phyloP scores from a whole-genome alignment of 129 eudicot species.

The Kitagawia praeruptora region DNA sequence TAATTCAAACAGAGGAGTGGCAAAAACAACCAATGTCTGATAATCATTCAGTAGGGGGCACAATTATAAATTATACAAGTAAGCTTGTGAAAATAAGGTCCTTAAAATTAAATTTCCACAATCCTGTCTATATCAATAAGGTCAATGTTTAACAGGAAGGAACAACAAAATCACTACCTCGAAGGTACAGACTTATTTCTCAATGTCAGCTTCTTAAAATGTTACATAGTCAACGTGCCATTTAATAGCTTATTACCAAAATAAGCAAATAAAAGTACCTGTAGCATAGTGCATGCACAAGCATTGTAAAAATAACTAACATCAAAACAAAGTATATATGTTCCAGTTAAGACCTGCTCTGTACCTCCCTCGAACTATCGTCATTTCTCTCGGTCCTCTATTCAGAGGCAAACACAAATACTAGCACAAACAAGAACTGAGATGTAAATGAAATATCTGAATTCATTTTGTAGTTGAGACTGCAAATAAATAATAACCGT shows the following conservation, averaged over 20 bases:
- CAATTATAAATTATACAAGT: background rate
- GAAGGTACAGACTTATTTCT: background rate
- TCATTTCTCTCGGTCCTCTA: background rate
- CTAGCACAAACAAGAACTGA: background rate
- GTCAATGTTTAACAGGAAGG: background rate
- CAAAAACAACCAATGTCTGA: background rate
- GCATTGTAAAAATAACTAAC: background rate
- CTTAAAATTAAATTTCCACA: too few species aligned
- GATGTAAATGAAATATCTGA: background rate
- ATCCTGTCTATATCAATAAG: background rate
- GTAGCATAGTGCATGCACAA: background rate
- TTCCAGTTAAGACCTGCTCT: background rate
- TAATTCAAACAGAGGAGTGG: background rate
- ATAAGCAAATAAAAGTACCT: background rate
- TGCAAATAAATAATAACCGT: background rate
- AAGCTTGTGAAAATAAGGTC: background rate
- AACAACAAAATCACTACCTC: background rate
- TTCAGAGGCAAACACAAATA: background rate
- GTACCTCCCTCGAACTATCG: background rate
- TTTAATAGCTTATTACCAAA: background rate
- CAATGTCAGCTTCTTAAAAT: background rate
- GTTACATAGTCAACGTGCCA: background rate
- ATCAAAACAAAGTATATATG: too few species aligned
- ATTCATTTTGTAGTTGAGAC: background rate
- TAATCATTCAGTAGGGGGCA: background rate